These are phyloP conservation scores for Phellopilus nigrolimitatus DNA, from an alignment of 1,284 basidiomycete genomes.

Conservation along the genomic window DNA sequence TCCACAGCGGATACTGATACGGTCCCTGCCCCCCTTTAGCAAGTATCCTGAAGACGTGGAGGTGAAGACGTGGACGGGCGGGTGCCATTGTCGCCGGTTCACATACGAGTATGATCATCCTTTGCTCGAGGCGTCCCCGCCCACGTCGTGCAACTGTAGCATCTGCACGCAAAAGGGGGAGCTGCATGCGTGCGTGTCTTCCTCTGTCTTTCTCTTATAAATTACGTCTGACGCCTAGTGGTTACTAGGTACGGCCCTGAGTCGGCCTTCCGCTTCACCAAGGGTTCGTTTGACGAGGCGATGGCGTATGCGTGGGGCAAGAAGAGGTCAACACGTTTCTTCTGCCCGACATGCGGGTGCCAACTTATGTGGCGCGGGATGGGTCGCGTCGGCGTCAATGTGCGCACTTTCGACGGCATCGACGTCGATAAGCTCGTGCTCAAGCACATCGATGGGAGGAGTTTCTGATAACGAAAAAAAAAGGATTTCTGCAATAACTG, in stretches of 20 bases:
- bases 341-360: constrained; percentile 10
- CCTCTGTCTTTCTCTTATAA: not conserved
- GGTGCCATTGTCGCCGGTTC: constrained; percentile 21
- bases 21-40: too few relatives aligned
- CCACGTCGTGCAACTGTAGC: constrained; percentile 21
- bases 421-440: too few relatives aligned
- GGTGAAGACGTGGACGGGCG: constrained; percentile 17
- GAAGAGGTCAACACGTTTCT: not conserved
- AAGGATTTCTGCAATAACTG: too few relatives aligned
- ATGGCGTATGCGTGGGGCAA: not conserved
- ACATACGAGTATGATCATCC: constrained; percentile 16
- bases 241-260: not conserved
- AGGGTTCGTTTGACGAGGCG: constrained; percentile 3
- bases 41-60: constrained; percentile 6
- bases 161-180: constrained; percentile 18
- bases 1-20: too few relatives aligned
- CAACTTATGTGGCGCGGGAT: not conserved
- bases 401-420: constrained; percentile 10
- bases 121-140: constrained; percentile 2
- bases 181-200: constrained; percentile 15
- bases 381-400: constrained; percentile 2
- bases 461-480: too few relatives aligned
- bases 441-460: too few relatives aligned
- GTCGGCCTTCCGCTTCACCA: not conserved
- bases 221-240: not conserved